Conservation (phyloP, 768 basidiomycete species). For the Baorangia bicolor region DNA sequence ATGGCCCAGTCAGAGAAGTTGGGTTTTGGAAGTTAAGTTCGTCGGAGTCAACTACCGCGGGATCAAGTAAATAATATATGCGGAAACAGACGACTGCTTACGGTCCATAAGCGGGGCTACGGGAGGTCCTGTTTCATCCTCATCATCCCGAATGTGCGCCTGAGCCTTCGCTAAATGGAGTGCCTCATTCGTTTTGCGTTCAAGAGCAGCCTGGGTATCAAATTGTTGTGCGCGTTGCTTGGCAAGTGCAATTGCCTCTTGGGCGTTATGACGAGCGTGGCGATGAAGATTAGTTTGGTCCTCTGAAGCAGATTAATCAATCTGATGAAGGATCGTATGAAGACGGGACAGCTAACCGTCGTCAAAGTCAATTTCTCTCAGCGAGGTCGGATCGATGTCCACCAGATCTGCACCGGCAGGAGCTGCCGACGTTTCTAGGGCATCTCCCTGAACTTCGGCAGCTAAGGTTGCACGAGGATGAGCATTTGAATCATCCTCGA, state of each 20-base stretch:
- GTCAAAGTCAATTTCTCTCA: slow-evolving; percentile 87
- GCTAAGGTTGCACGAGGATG: slow-evolving; percentile 43
- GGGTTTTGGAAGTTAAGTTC: slow-evolving; percentile 99
- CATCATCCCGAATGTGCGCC: slow-evolving; percentile 41
- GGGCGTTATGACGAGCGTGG: slow-evolving; percentile 87
- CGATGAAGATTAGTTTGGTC: slow-evolving; percentile 82
- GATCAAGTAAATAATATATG: slow-evolving; percentile 1
- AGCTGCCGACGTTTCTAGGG: slow-evolving; percentile 37
- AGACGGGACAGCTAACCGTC: slow-evolving; percentile 57
- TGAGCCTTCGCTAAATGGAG: slow-evolving; percentile 62
- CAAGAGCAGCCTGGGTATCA: slow-evolving; percentile 77
- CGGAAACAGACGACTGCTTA: slow-evolving; percentile 37
- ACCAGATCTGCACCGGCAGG: slow-evolving; percentile 60
- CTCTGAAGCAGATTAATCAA: slow-evolving; percentile 45
- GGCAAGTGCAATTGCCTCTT: slow-evolving; percentile 81
- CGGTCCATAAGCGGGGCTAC: slow-evolving; percentile 65
- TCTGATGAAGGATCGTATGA: neutral
- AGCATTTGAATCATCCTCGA: slow-evolving; percentile 15
- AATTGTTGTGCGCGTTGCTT: slow-evolving; percentile 80
- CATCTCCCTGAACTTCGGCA: slow-evolving; percentile 70
- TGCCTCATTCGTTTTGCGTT: slow-evolving; percentile 80
- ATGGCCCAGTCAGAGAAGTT: slow-evolving; percentile 77
- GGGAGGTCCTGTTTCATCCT: slow-evolving; percentile 37
- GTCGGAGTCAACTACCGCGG: slow-evolving; percentile 77
- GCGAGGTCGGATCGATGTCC: slow-evolving; percentile 48